Evolutionary conservation across 139 green algal genomes (phyloP).

Genomic region (Ettlia oleoabundans): DNA sequence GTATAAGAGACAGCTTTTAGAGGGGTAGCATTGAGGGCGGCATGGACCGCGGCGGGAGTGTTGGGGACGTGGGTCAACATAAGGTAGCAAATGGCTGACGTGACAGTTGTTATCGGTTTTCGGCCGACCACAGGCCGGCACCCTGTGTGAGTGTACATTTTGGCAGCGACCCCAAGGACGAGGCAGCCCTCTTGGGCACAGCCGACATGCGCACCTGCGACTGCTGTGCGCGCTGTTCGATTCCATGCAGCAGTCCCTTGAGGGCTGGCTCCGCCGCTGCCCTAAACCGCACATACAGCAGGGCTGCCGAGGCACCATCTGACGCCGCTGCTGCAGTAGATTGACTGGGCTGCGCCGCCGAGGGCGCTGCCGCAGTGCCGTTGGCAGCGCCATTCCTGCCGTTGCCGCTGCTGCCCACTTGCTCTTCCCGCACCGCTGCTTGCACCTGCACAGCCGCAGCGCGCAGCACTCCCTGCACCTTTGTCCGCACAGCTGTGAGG

Average conservation of each 20-base stretch:
- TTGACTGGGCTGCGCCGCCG: no score
- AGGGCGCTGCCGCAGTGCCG: background rate
- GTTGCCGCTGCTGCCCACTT: background rate
- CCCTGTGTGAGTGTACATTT: no score
- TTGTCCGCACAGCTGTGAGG: conserved; percentile 72
- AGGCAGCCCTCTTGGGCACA: no score
- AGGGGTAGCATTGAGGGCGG: no score
- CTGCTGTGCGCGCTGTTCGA: conserved; percentile 66
- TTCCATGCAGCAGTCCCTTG: conserved; percentile 82
- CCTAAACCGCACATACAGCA: conserved; percentile 95
- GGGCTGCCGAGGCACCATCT: conserved; percentile 82
- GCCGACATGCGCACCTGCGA: conserved; percentile 12
- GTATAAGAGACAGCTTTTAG: background rate
- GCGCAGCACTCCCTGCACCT: conserved; percentile 74
- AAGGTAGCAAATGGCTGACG: background rate
- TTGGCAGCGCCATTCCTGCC: background rate
- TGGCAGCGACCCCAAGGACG: no score
- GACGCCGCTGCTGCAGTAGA: conserved; percentile 51
- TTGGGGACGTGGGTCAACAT: background rate
- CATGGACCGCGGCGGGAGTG: no score
- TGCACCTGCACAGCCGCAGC: conserved; percentile 34
- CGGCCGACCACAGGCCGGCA: no score
- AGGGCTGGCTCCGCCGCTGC: conserved; percentile 85
- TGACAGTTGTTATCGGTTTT: no score
- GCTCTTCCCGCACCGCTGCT: background rate